phyloP scores from a whole-genome alignment of 2,329 filamentous ascomycete genomes.

The Beauveria sp. region DNA sequence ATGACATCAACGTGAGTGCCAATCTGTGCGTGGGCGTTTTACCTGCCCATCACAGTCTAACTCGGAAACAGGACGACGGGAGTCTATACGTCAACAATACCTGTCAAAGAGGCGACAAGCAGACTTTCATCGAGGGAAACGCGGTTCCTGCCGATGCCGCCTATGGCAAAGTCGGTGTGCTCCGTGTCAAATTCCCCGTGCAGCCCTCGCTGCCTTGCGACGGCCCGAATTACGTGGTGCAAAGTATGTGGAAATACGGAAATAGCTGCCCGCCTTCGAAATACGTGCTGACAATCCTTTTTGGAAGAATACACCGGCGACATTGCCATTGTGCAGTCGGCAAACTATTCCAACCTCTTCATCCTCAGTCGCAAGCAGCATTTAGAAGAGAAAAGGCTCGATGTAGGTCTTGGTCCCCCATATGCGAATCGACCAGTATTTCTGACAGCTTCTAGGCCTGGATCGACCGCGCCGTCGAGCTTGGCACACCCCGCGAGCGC shows the following conservation, averaged over 20 bases:
- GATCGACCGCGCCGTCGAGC: slow-evolving; percentile 20
- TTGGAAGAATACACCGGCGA: slow-evolving; percentile 23
- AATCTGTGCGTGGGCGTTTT: not conserved
- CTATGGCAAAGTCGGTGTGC: slow-evolving; percentile 23
- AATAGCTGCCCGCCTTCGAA: too few relatives aligned
- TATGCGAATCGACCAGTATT: not conserved
- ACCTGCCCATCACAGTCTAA: not conserved
- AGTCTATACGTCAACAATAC: slow-evolving; percentile 26
- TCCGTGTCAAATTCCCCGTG: slow-evolving; percentile 25
- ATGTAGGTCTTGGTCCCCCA: slow-evolving; percentile 16
- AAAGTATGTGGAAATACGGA: slow-evolving; percentile 18
- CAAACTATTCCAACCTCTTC: slow-evolving; percentile 26
- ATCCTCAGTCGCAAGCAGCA: slow-evolving; percentile 25
- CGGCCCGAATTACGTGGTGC: slow-evolving; percentile 27
- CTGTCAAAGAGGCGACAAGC: slow-evolving; percentile 19
- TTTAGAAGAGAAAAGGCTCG: slow-evolving; percentile 19
- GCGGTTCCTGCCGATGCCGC: slow-evolving; percentile 21
- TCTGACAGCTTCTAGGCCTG: slow-evolving; percentile 15
- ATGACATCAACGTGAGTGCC: slow-evolving; percentile 22
- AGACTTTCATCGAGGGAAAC: slow-evolving; percentile 23
- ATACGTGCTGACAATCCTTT: not conserved
- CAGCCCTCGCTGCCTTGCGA: slow-evolving; percentile 22
- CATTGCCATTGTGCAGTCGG: slow-evolving; percentile 25
- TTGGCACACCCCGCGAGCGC: slow-evolving; percentile 19
- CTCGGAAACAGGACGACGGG: slow-evolving; percentile 20